phyloP scores from a whole-genome alignment of 352 stramenopile species.

The Globisporangium paroecandrum region DNA sequence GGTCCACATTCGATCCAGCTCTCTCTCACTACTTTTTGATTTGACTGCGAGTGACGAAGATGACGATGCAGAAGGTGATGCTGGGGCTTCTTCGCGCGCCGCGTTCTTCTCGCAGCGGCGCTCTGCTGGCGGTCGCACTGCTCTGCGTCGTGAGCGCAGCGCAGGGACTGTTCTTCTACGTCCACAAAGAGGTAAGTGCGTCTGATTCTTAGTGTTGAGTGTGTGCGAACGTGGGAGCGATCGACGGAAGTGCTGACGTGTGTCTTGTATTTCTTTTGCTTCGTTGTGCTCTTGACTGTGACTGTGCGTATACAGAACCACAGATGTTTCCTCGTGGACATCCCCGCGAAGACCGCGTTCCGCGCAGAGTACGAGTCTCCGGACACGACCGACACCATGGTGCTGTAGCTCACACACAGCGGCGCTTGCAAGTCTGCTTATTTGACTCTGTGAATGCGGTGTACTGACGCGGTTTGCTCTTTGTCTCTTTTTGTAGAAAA shows the following conservation, averaged over 20 bases:
- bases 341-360: slow-evolving; percentile 73
- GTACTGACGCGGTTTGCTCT: slow-evolving; percentile 4
- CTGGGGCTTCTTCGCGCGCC: not conserved
- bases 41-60: not conserved
- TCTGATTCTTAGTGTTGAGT: not conserved
- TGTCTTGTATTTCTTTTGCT: not conserved
- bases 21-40: slow-evolving; percentile 3
- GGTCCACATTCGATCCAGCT: not conserved
- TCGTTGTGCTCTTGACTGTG: not conserved
- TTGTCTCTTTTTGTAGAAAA: slow-evolving; percentile 36
- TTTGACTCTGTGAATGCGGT: not conserved
- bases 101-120: slow-evolving; percentile 1
- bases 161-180: slow-evolving; percentile 60
- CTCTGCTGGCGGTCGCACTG: slow-evolving; percentile 24
- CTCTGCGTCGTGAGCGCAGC: slow-evolving; percentile 18
- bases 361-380: slow-evolving; percentile 82
- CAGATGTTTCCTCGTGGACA: slow-evolving; percentile 77
- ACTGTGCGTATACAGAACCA: slow-evolving; percentile 31
- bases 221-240: not conserved
- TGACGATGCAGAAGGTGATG: not conserved
- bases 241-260: not conserved
- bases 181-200: slow-evolving; percentile 60
- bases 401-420: slow-evolving; percentile 10
- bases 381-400: slow-evolving; percentile 77
- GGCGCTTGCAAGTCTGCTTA: not conserved